Base-by-base conservation (phyloP, 192 early-diverging fungal genomes). In the Dispira simplex region DNA sequence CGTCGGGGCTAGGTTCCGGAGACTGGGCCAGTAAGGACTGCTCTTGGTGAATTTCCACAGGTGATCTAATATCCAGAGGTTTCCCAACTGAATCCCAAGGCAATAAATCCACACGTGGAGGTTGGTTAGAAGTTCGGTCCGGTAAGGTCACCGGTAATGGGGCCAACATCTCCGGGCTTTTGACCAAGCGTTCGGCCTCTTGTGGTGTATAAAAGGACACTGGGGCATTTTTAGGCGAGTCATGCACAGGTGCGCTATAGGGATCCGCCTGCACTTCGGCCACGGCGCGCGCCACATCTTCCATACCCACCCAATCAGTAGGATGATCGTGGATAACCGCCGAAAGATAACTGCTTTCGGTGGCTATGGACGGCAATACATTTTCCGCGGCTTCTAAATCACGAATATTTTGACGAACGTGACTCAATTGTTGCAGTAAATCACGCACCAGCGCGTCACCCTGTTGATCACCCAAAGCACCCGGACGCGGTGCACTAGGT, bases 271-370 rank as follows among this genome's bases (percentile, higher is more conserved):
- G 21, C 10, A n/a, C 43, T 16, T 39, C 59, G 12, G 43, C 59
- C 43, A 62, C 28, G 11, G 59, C 59, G 11, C 59, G 43, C 12
- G 59, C 59, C 59, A 62, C 59, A 45, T 62, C 59, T 21, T 62
- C 59, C 59, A 62, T 62, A 45, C 59, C 59, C 44, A 46, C 43
- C 59, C 59, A 62, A 16, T 44, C 25, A 8, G 11, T 23, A 16
- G 43, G 11, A n/a, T 26, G 27, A 26, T 58, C 27, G 10, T 62
- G 18, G 48, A 16, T 16, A 8, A 23, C 59, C 16, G 59, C 23
- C 16, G 28, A n/a, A 4, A 62, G 44, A n/a, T 46, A 45, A 43
- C 43, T 45, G n/a, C 20, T 14, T 12, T 62, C 59, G 6, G 59
- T 46, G 8, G 4, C 32, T 0, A 62, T 44, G 44, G 59, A 62